Conservation (phyloP, 495 filamentous ascomycete genomes). For the Aspergillus campestris region DNA sequence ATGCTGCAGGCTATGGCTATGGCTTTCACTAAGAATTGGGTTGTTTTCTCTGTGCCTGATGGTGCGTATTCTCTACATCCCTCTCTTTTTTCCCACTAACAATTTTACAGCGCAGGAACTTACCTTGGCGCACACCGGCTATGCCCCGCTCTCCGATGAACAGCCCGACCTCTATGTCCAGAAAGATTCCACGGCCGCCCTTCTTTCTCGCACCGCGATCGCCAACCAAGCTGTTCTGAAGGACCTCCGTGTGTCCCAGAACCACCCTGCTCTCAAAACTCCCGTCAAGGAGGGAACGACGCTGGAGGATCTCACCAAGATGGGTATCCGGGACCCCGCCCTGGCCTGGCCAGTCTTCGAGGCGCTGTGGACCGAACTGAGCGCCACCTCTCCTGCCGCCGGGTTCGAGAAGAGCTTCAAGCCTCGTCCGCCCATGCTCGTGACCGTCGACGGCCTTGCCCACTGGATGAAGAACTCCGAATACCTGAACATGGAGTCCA, state of each 20-base stretch:
- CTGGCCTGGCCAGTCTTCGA: constrained; percentile 74
- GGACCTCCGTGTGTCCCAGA: constrained; percentile 44
- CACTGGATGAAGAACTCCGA: constrained; percentile 71
- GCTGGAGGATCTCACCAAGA: constrained; percentile 57
- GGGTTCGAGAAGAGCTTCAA: constrained; percentile 27
- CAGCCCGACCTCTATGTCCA: constrained; percentile 63
- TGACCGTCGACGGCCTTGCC: constrained; percentile 67
- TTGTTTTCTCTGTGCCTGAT: constrained; percentile 87
- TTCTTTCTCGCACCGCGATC: constrained; percentile 59
- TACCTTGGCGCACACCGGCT: constrained; percentile 67
- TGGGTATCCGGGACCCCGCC: constrained; percentile 66
- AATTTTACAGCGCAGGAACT: constrained; percentile 63
- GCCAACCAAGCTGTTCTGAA: constrained; percentile 64
- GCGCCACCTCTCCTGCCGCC: constrained; percentile 41
- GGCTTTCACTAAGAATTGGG: constrained; percentile 75
- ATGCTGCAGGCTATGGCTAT: constrained; percentile 78
- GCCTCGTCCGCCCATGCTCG: constrained; percentile 66
- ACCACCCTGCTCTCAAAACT: constrained; percentile 51
- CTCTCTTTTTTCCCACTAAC: constrained; percentile 5
- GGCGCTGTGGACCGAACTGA: constrained; percentile 73
- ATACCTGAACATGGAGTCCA: constrained; percentile 59
- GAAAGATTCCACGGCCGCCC: constrained; percentile 60
- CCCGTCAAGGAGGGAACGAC: constrained; percentile 50
- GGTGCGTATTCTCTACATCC: constrained; percentile 41
- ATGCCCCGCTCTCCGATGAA: constrained; percentile 55